A percentile compares a stretch with the other conserved stretches of the same genome.
These are phyloP conservation scores for Colletotrichum orchidophilum DNA, from an alignment of 2,329 filamentous ascomycete species.

Conservation along the genomic window DNA sequence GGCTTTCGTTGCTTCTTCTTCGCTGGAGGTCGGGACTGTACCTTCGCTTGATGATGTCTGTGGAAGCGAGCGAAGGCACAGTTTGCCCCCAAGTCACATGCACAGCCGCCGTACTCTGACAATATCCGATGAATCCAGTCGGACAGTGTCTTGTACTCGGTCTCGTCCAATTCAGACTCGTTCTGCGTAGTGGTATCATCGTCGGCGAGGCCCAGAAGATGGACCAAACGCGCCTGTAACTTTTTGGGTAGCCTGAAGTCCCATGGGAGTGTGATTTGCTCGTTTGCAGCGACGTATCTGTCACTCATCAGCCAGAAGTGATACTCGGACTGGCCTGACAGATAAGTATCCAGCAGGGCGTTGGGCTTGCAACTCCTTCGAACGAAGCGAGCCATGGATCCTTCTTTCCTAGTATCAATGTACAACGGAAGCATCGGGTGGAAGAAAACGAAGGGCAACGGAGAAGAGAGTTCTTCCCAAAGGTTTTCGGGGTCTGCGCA, in stretches of 20 bases:
- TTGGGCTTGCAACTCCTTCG: slow-evolving; percentile 93
- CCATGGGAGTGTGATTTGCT: slow-evolving; percentile 73
- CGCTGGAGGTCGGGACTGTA: slow-evolving; percentile 49
- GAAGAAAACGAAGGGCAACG: slow-evolving; percentile 83
- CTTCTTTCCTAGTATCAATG: slow-evolving; percentile 90
- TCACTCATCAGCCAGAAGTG: slow-evolving; percentile 94
- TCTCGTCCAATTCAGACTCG: slow-evolving; percentile 65
- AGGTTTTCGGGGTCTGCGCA: slow-evolving; percentile 72
- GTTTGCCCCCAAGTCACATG: slow-evolving; percentile 71
- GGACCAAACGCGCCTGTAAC: slow-evolving; percentile 62
- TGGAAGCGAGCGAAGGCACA: slow-evolving; percentile 73
- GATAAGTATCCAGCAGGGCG: slow-evolving; percentile 84
- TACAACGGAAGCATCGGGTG: slow-evolving; percentile 89
- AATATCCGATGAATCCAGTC: slow-evolving; percentile 76
- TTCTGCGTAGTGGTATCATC: slow-evolving; percentile 60
- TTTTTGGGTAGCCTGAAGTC: slow-evolving; percentile 72
- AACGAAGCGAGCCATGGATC: slow-evolving; percentile 87
- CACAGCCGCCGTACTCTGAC: slow-evolving; percentile 82
- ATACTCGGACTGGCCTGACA: slow-evolving; percentile 81
- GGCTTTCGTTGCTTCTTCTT: slow-evolving; percentile 66
- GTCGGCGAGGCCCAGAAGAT: slow-evolving; percentile 69
- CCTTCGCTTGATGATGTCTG: slow-evolving; percentile 62
- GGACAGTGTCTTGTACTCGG: slow-evolving; percentile 68
- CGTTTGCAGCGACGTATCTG: slow-evolving; percentile 72
- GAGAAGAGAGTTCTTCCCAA: slow-evolving; percentile 72